phyloP scores from a whole-genome alignment of 306 rosid species.

The Trifolium repens region DNA sequence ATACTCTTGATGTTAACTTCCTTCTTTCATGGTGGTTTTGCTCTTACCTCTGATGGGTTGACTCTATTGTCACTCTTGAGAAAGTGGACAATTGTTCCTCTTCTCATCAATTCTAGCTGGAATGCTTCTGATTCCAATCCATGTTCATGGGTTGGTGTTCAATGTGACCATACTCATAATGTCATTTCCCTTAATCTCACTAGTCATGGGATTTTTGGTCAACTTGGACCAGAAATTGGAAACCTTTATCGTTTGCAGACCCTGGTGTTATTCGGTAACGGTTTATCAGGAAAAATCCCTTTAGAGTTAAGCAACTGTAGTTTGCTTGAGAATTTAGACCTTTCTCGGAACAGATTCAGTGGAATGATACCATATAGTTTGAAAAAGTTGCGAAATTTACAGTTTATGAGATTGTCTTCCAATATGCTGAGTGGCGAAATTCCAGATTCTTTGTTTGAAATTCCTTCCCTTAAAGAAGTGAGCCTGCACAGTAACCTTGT shows the following conservation, averaged over 20 bases:
- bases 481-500: slow-evolving; percentile 48
- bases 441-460: slow-evolving; percentile 54
- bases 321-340: slow-evolving; percentile 51
- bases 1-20: slow-evolving; percentile 20
- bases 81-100: slow-evolving; percentile 53
- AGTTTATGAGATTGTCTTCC: not conserved
- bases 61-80: slow-evolving; percentile 53
- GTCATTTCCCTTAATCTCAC: slow-evolving; percentile 58
- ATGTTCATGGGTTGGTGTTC: slow-evolving; percentile 71
- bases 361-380: slow-evolving; percentile 55
- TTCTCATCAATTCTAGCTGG: slow-evolving; percentile 58
- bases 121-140: slow-evolving; percentile 63
- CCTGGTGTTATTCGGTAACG: slow-evolving; percentile 47
- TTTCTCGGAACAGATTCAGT: slow-evolving; percentile 50
- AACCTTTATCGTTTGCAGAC: slow-evolving; percentile 49
- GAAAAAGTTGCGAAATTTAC: slow-evolving; percentile 37
- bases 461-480: slow-evolving; percentile 43
- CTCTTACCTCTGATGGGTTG: slow-evolving; percentile 63
- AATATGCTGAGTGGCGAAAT: slow-evolving; percentile 54
- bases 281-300: slow-evolving; percentile 53
- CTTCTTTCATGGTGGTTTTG: slow-evolving; percentile 29
- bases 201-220: slow-evolving; percentile 52
- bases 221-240: slow-evolving; percentile 61
- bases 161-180: slow-evolving; percentile 48
- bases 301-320: slow-evolving; percentile 53